phyloP scores from a whole-genome alignment of 2,329 filamentous ascomycete species.

The Alternaria incomplexa region DNA sequence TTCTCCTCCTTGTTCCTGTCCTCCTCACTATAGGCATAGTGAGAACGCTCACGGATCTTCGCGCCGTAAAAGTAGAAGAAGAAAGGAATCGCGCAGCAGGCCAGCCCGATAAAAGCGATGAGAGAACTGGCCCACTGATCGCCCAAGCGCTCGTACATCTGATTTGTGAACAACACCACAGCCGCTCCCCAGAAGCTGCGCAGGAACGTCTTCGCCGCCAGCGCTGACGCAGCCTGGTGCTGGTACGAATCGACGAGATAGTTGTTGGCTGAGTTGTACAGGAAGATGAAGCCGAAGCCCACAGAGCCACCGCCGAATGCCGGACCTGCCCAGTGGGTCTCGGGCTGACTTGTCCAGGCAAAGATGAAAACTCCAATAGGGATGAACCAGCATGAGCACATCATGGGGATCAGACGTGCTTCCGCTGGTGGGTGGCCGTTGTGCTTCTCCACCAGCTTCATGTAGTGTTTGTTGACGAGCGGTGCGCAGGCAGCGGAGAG shows the following conservation, averaged over 20 bases:
- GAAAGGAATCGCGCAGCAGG: conserved; percentile 82
- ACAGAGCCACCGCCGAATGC: conserved; percentile 69
- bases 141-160: conserved; percentile 72
- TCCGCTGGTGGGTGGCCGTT: conserved; percentile 79
- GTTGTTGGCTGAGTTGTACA: conserved; percentile 71
- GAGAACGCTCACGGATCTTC: conserved; percentile 69
- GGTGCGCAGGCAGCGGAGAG: conserved; percentile 71
- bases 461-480: conserved; percentile 81
- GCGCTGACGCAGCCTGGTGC: conserved; percentile 78
- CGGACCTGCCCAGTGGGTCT: conserved; percentile 73
- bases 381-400: conserved; percentile 62
- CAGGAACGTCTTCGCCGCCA: conserved; percentile 82
- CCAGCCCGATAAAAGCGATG: conserved; percentile 74
- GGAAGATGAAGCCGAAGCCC: conserved; percentile 82
- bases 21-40: conserved; percentile 72
- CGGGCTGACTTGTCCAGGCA: conserved; percentile 71
- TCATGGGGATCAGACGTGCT: conserved; percentile 77
- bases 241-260: conserved; percentile 69
- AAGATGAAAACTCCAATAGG: conserved; percentile 71
- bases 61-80: conserved; percentile 81
- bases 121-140: conserved; percentile 78
- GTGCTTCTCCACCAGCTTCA: conserved; percentile 66
- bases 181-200: conserved; percentile 80
- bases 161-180: conserved; percentile 78
- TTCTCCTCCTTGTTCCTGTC: conserved; percentile 52